Evolutionary conservation across 257 asterid species (phyloP).

Genomic region (Mentha longifolia): DNA sequence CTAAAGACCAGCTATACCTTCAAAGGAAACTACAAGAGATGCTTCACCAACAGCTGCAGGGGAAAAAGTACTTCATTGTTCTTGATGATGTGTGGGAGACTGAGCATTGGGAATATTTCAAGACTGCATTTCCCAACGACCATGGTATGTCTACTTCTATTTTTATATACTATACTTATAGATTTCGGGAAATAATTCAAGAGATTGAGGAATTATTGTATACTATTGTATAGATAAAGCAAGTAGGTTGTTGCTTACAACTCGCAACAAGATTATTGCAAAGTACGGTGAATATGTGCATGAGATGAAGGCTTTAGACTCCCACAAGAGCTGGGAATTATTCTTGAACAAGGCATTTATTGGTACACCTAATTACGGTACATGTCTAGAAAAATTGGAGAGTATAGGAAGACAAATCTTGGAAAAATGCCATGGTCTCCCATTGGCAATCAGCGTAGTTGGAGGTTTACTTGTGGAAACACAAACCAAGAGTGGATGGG

Average conservation of each 20-base stretch:
- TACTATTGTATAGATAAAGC: too few species aligned
- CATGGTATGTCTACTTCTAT: slow-evolving; percentile 10
- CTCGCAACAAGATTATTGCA: neutral
- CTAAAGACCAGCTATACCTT: neutral
- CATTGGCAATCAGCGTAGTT: too few species aligned
- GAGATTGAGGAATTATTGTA: too few species aligned
- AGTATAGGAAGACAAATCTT: too few species aligned
- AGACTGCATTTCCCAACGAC: slow-evolving; percentile 29
- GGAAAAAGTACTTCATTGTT: slow-evolving; percentile 20
- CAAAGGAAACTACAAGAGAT: neutral
- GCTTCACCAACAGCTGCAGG: slow-evolving; percentile 4
- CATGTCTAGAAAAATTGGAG: slow-evolving; percentile 4
- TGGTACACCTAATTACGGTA: neutral
- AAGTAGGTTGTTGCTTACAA: slow-evolving; percentile 5
- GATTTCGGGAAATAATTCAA: too few species aligned
- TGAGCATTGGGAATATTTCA: slow-evolving; percentile 30
- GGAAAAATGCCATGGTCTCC: too few species aligned
- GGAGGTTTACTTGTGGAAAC: too few species aligned
- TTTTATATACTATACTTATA: too few species aligned
- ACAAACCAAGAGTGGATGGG: neutral
- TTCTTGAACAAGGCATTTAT: slow-evolving; percentile 26
- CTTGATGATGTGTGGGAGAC: slow-evolving; percentile 28
- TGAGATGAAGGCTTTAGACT: neutral
- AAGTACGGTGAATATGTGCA: neutral
- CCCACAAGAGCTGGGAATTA: slow-evolving; percentile 34